Base-by-base conservation (phyloP, 2,329 filamentous ascomycete genomes). In the Trichoderma afroharzianum region DNA sequence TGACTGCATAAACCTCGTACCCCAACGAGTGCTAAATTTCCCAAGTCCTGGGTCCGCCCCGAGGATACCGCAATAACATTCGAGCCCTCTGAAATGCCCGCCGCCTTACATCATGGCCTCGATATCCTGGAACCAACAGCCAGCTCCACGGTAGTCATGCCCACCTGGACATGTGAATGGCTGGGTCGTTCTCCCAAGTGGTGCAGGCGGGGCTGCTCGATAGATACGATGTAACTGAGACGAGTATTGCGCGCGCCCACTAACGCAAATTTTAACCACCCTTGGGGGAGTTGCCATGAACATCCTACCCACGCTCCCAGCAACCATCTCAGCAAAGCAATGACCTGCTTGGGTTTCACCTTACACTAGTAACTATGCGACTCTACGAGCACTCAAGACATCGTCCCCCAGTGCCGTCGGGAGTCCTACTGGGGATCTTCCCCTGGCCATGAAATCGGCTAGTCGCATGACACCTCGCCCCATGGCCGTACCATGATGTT, bases 91-190 rank as follows among this genome's bases (percentile, higher is more conserved):
- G 15, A 55, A 9, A 68, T 50, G 12, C n/a, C 43, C 15, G 43
- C 50, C 33, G 64, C 63, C 18, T 61, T 61, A 69, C 59, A 30
- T 18, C 71, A 64, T 64, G 26, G 50, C 59, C 47, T 69, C 57
- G 30, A 50, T 33, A 62, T 55, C 58, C 66, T 33, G 26, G 64
- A 36, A 57, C 71, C 71, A 72, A 68, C 71, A 72, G 36, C 15
- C 36, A 47, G n/a, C 59, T 28, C 55, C 39, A 55, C 47, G 53
- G n/a, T 50, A 55, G 36, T 21, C 30, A 14, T 55, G 43, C 30
- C 30, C 26, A 55, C 63, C 32, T 66, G 47, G 28, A 28, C 47
- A 26, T 28, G 47, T 28, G 63, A 55, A 39, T 26, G 53, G 18
- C 26, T 33, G 14, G 55, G 53, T 21, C 53, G 33, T 26, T 18